Evolutionary conservation across 2,329 filamentous ascomycete genomes (phyloP).

Genomic region (Davidsoniella virescens): DNA sequence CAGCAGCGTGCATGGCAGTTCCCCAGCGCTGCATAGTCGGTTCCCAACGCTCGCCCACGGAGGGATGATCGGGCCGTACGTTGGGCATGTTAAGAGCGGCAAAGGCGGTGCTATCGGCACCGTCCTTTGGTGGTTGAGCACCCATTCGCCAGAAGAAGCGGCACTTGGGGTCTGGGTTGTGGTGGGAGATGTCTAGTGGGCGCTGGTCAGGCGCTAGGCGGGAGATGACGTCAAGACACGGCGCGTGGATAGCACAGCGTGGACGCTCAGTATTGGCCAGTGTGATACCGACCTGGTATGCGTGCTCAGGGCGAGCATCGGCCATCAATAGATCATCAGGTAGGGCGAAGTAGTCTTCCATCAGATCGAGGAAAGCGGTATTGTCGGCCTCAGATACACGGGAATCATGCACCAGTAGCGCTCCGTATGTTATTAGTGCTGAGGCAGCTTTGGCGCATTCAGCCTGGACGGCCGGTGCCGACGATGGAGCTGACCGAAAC

Average conservation of each 20-base stretch:
- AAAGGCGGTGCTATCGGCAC: slow-evolving; percentile 33
- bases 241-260: slow-evolving; percentile 46
- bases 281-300: slow-evolving; percentile 46
- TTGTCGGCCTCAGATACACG: slow-evolving; percentile 41
- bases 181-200: slow-evolving; percentile 39
- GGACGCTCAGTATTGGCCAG: slow-evolving; percentile 48
- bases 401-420: slow-evolving; percentile 42
- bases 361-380: slow-evolving; percentile 39
- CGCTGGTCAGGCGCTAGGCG: slow-evolving; percentile 37
- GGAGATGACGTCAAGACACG: slow-evolving; percentile 39
- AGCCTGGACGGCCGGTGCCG: slow-evolving; percentile 28
- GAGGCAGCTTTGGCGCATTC: slow-evolving; percentile 39
- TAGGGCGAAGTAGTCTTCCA: slow-evolving; percentile 50
- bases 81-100: slow-evolving; percentile 39
- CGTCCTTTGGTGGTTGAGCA: slow-evolving; percentile 27
- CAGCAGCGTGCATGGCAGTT: slow-evolving; percentile 41
- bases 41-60: slow-evolving; percentile 34
- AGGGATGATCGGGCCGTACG: slow-evolving; percentile 32
- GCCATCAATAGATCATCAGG: slow-evolving; percentile 27
- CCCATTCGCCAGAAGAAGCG: slow-evolving; percentile 48
- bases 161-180: slow-evolving; percentile 44
- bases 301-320: slow-evolving; percentile 41
- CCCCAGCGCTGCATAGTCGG: slow-evolving; percentile 42
- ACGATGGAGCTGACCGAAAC: slow-evolving; percentile 29
- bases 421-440: slow-evolving; percentile 43